These are phyloP conservation scores for Auricularia sp. DNA, from an alignment of 768 basidiomycete genomes.

Conservation along the genomic window DNA sequence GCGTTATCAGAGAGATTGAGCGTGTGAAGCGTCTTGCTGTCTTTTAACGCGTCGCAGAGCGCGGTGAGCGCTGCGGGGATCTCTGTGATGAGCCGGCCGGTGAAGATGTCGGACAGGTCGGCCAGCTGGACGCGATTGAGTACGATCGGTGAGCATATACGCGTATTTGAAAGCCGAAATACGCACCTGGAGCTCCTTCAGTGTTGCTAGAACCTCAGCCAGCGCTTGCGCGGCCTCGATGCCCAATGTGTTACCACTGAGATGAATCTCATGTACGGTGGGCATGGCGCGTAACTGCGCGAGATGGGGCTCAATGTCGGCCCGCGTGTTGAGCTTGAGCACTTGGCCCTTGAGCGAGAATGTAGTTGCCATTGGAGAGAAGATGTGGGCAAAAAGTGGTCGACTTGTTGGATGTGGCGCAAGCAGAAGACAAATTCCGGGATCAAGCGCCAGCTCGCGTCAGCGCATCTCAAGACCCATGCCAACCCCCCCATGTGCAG, in stretches of 20 bases:
- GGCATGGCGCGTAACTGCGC: slow-evolving; percentile 28
- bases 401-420: too few relatives aligned
- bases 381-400: too few relatives aligned
- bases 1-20: slow-evolving; percentile 94
- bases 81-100: slow-evolving; percentile 88
- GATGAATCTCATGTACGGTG: slow-evolving; percentile 75
- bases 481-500: too few relatives aligned
- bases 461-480: too few relatives aligned
- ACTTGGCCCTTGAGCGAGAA: slow-evolving; percentile 55
- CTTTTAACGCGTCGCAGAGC: slow-evolving; percentile 78
- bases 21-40: slow-evolving; percentile 72
- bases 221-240: slow-evolving; percentile 81
- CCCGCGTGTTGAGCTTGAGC: slow-evolving; percentile 69
- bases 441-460: too few relatives aligned
- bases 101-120: slow-evolving; percentile 96
- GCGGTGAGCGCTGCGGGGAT: slow-evolving; percentile 85
- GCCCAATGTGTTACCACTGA: slow-evolving; percentile 92
- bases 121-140: slow-evolving; percentile 51
- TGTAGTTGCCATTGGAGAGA: slow-evolving; percentile 14
- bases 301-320: slow-evolving; percentile 68
- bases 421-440: too few relatives aligned
- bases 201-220: slow-evolving; percentile 64
- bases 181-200: slow-evolving; percentile 60
- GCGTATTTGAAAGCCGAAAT: not conserved
- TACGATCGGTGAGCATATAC: not conserved